These are phyloP conservation scores for Leccinum uliginosum DNA, from an alignment of 768 basidiomycete species.

Conservation along the genomic window DNA sequence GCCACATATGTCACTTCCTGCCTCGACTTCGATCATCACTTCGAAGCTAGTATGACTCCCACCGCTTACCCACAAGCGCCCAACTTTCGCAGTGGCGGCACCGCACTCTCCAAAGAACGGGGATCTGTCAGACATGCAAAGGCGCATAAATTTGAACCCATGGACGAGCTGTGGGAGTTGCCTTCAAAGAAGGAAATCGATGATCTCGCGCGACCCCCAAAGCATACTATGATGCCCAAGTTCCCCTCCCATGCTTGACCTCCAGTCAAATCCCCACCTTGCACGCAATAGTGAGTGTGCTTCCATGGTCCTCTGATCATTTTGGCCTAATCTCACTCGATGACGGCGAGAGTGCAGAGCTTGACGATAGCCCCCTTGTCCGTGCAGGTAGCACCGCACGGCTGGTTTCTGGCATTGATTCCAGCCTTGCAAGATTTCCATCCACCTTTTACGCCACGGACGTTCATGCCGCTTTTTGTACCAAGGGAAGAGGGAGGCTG, in stretches of 20 bases:
- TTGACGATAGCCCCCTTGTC: background rate
- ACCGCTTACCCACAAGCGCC: background rate
- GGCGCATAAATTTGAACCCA: background rate
- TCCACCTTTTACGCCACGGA: background rate
- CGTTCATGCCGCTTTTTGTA: background rate
- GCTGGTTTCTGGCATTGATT: background rate
- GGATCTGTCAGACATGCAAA: background rate
- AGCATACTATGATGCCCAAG: background rate
- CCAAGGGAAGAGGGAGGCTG: background rate
- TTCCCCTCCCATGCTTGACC: background rate
- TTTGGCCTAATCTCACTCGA: background rate
- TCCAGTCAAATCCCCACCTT: background rate
- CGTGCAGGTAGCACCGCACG: background rate
- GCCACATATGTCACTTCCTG: background rate
- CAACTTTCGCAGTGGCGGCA: background rate
- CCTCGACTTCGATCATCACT: background rate
- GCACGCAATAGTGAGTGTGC: background rate
- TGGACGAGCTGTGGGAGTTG: background rate
- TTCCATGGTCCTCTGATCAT: background rate
- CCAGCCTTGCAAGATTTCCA: background rate
- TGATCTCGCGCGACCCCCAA: background rate
- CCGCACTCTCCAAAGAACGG: background rate
- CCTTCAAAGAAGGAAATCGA: background rate
- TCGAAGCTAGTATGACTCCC: background rate
- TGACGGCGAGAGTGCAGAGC: background rate